Conservation (phyloP, 305 asterid species). For the Euphrasia arctica region DNA sequence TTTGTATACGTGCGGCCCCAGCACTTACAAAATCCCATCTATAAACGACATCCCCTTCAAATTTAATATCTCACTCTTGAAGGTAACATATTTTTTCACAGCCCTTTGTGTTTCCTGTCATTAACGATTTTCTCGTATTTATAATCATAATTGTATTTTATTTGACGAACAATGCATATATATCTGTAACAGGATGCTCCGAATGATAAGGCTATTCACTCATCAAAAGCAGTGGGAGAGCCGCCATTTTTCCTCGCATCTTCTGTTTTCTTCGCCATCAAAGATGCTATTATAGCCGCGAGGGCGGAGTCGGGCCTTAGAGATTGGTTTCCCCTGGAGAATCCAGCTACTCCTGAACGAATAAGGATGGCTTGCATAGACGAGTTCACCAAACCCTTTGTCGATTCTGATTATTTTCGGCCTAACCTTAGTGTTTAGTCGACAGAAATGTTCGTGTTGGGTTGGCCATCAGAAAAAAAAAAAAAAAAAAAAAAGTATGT, state of each 20-base stretch:
- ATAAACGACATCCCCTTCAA: slow-evolving; percentile 77
- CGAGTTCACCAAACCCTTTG: slow-evolving; percentile 54
- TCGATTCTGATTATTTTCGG: slow-evolving; percentile 39
- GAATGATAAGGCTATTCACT: slow-evolving; percentile 76
- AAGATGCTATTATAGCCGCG: slow-evolving; percentile 79
- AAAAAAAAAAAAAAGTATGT: no score
- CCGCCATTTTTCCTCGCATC: slow-evolving; percentile 95
- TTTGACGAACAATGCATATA: background rate
- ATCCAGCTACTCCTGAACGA: slow-evolving; percentile 95
- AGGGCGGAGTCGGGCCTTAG: slow-evolving; percentile 64
- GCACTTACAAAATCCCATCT: slow-evolving; percentile 89
- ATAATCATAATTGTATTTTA: no score
- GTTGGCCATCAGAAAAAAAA: no score
- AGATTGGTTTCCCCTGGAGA: slow-evolving; percentile 88
- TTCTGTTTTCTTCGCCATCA: slow-evolving; percentile 76
- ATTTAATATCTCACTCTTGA: slow-evolving; percentile 72
- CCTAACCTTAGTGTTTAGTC: slow-evolving; percentile 71
- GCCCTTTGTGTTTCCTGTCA: no score
- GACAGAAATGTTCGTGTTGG: no score
- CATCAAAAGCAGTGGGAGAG: slow-evolving; percentile 97
- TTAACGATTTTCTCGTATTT: no score
- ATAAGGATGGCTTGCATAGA: slow-evolving; percentile 91
- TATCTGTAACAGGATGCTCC: slow-evolving; percentile 64
- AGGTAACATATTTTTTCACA: slow-evolving; percentile 43
- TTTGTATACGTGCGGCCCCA: slow-evolving; percentile 81